These are phyloP conservation scores for Fusarium multiceps DNA, from an alignment of 2,329 filamentous ascomycete species.

Conservation along the genomic window DNA sequence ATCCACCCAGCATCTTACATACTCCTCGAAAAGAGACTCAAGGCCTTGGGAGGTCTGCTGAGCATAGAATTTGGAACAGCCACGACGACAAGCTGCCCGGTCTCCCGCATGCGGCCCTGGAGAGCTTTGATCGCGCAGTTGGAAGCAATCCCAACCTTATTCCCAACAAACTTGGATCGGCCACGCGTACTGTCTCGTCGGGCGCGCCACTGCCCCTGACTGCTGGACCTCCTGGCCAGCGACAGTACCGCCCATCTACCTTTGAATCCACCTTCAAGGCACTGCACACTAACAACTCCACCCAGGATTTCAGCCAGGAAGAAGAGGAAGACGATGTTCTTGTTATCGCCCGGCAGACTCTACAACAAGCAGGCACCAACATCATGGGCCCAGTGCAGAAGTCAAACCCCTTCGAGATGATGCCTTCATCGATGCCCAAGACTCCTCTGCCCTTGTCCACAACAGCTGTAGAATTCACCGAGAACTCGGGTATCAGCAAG, in stretches of 20 bases:
- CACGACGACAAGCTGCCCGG: constrained; percentile 7
- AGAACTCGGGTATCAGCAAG: constrained; percentile 3
- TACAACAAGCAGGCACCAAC: constrained; percentile 41
- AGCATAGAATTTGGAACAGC: constrained; percentile 19
- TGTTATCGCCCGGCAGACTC: constrained; percentile 37
- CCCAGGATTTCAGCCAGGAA: constrained; percentile 42
- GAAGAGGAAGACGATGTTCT: constrained; percentile 45
- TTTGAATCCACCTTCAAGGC: constrained; percentile 55
- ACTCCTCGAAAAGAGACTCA: constrained; percentile 22
- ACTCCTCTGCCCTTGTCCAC: neutral
- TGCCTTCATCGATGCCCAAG: constrained; percentile 5
- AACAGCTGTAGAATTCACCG: neutral
- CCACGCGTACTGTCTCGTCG: constrained; percentile 48
- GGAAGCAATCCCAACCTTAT: constrained; percentile 26
- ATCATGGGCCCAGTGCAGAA: constrained; percentile 24
- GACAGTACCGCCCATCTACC: constrained; percentile 59
- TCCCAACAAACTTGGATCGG: constrained; percentile 24
- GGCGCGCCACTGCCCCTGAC: constrained; percentile 64
- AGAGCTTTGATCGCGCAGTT: constrained; percentile 24
- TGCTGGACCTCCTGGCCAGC: constrained; percentile 65
- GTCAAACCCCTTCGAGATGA: constrained; percentile 12
- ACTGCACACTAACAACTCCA: constrained; percentile 43
- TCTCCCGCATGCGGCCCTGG: constrained; percentile 15
- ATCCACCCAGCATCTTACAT: constrained; percentile 8
- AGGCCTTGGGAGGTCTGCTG: constrained; percentile 16